Base-by-base conservation (phyloP, 805 yeast species). In the Saccharomycopsis microspora region DNA sequence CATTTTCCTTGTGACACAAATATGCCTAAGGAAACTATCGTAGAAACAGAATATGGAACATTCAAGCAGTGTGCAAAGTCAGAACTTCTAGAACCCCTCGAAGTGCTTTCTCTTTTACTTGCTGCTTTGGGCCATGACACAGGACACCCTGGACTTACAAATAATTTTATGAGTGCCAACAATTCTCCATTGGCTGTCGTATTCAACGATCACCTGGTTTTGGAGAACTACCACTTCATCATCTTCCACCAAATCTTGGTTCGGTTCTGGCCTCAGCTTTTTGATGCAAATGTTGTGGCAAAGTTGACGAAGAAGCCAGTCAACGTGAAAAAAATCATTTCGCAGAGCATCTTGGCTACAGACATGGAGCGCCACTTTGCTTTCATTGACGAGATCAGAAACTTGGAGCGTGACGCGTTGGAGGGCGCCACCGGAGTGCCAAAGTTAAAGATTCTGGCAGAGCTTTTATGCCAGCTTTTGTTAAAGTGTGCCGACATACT, bases 91-190 rank as follows among this genome's bases (percentile, higher is more conserved):
- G n/a, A 59, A 19, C 71, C 65, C 48, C 56, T 60, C 32, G 82
- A 82, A 55, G 69, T 72, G 2, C 64, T 84, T 42, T 75, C 83
- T 1, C 64, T 87, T 31, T 71, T 85, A 34, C 67, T 89, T 8
- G 85, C 96, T 0, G 93, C 96, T 1, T 65, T 89, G 40, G 97
- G 97, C 45, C 98, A 93, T 65, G 98, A 93, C 63, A 78, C 85
- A 33, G 95, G 96, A 28, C 98, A 93, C 63, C 97, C 97, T 0
- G 98, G 97, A 1, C 78, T 88, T n/a, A 87, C 95, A 9, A 86
- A 87, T 62, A 75, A 77, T 36, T 78, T 87, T 54, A 66, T 90
- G 61, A 66, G 69, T 29, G 68, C 74, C 50, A 61, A 76, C 56
- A 61, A 71, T 5, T 73, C 93, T 0, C 86, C 87, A 7, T 70